A percentile compares a stretch with the other conserved stretches of the same genome.
These are phyloP conservation scores for Pisolithus thermaeus DNA, from an alignment of 1,284 basidiomycete species.

Conservation along the genomic window DNA sequence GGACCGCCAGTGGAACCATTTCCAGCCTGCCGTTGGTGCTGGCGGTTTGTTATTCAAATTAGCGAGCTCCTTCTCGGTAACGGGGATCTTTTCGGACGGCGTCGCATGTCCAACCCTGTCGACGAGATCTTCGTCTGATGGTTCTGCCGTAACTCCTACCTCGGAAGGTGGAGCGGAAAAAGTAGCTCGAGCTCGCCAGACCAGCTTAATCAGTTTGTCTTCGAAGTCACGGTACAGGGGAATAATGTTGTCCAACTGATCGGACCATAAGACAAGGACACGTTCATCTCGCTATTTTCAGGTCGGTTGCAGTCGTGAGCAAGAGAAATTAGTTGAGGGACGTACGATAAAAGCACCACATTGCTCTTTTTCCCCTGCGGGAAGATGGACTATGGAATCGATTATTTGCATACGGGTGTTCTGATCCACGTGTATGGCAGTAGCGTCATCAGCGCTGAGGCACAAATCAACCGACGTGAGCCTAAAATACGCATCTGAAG, in stretches of 20 bases:
- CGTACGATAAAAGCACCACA: slow-evolving; percentile 75
- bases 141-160: slow-evolving; percentile 31
- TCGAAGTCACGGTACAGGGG: slow-evolving; percentile 63
- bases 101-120: slow-evolving; percentile 35
- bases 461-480: not conserved
- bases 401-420: slow-evolving; percentile 63
- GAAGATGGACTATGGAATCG: slow-evolving; percentile 56
- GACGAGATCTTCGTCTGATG: slow-evolving; percentile 48
- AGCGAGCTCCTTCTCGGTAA: slow-evolving; percentile 29
- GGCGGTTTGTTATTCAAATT: slow-evolving; percentile 8
- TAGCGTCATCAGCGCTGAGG: slow-evolving; percentile 44
- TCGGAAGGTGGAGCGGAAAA: slow-evolving; percentile 22
- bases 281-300: slow-evolving; percentile 59
- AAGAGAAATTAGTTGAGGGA: not conserved
- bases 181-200: slow-evolving; percentile 57
- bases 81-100: slow-evolving; percentile 11
- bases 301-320: not conserved
- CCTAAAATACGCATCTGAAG: not conserved
- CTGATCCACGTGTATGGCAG: slow-evolving; percentile 50
- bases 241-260: slow-evolving; percentile 66
- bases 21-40: slow-evolving; percentile 20
- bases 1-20: slow-evolving; percentile 31
- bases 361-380: slow-evolving; percentile 74
- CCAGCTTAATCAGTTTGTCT: slow-evolving; percentile 72
- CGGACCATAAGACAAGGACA: slow-evolving; percentile 72